Conservation (phyloP, 306 rosid genomes). For the Purshia tridentata region DNA sequence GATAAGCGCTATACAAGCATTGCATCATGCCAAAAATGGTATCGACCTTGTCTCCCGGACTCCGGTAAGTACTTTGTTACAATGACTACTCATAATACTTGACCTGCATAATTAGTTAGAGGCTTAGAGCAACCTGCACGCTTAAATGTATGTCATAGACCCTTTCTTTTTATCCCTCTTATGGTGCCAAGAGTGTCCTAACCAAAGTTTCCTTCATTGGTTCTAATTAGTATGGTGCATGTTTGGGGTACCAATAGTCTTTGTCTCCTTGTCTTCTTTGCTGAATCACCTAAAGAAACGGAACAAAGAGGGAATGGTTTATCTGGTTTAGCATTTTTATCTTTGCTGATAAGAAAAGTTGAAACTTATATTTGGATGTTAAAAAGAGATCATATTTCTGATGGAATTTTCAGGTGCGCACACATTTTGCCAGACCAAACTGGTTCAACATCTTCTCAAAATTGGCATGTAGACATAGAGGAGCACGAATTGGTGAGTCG, state of each 20-base stretch:
- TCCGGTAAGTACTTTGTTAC: constrained; percentile 46
- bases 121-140: neutral
- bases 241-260: neutral
- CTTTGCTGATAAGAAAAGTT: neutral
- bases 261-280: neutral
- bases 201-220: neutral
- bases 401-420: constrained; percentile 52
- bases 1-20: constrained; percentile 63
- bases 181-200: neutral
- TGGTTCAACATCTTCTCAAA: constrained; percentile 76
- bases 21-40: constrained; percentile 68
- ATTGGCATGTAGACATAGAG: constrained; percentile 60
- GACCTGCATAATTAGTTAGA: neutral
- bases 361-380: neutral
- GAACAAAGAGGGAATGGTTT: neutral
- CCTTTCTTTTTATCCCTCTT: neutral
- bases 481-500: constrained; percentile 75
- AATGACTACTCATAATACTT: neutral
- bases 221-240: neutral
- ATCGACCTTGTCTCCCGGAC: constrained; percentile 64
- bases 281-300: too few species aligned
- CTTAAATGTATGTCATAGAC: neutral
- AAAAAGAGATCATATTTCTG: neutral
- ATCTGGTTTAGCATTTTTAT: neutral
- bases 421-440: constrained; percentile 76